phyloP scores from a whole-genome alignment of 192 early-diverging fungal genomes.

The Podila verticillata region DNA sequence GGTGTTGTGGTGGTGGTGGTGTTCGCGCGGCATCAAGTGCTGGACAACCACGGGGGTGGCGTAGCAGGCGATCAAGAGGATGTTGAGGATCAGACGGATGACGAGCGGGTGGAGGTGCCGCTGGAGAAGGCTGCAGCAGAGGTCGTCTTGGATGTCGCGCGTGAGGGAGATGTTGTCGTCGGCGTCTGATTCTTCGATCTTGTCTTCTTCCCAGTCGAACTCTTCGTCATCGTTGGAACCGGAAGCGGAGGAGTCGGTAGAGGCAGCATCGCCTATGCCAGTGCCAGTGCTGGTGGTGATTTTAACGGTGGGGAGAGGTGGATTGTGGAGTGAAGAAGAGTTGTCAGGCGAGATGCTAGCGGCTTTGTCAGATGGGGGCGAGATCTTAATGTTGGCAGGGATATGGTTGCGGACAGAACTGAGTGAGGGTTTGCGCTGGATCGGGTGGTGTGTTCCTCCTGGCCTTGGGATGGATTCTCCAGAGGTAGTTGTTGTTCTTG shows the following conservation, averaged over 20 bases:
- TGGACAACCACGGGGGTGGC: conserved; percentile 17
- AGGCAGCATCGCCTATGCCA: neutral
- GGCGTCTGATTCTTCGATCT: conserved; percentile 13
- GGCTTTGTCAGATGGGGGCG: conserved; percentile 10
- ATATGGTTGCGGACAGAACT: conserved; percentile 27
- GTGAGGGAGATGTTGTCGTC: conserved; percentile 1
- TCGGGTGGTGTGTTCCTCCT: neutral
- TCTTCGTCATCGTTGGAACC: conserved; percentile 14
- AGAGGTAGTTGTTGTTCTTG: no score
- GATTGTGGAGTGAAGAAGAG: neutral
- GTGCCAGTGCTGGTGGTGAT: neutral
- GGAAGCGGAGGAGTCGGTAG: neutral
- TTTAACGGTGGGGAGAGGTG: neutral
- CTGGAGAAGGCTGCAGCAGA: conserved; percentile 22
- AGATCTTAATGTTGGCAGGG: conserved; percentile 27
- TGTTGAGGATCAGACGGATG: conserved; percentile 10
- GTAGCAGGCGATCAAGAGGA: neutral
- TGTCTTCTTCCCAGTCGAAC: conserved; percentile 43
- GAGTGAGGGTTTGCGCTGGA: conserved; percentile 18
- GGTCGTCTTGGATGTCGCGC: conserved; percentile 12
- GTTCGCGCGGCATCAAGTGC: neutral
- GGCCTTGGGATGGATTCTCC: neutral
- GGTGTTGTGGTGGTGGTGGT: conserved; percentile 19
- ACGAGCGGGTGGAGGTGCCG: conserved; percentile 15
- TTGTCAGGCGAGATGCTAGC: neutral